Conservation (phyloP, 2,329 filamentous ascomycete species). For the Cladosporium oxysporum region DNA sequence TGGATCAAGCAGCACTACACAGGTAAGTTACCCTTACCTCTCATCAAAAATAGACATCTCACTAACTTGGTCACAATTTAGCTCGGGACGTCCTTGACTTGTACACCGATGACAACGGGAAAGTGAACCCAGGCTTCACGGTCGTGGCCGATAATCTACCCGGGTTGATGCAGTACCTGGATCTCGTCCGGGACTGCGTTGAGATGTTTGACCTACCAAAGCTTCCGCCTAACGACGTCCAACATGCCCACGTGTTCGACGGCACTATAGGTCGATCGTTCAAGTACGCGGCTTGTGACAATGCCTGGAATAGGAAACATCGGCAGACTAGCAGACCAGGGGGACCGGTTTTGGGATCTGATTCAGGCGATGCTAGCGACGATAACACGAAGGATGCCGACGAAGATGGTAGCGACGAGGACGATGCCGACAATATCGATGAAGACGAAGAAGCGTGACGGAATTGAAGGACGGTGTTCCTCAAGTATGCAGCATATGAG, state of each 20-base stretch:
- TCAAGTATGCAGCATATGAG: too few species aligned
- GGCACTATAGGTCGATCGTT: not conserved
- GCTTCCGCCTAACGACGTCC: slow-evolving; percentile 14
- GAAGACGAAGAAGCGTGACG: too few species aligned
- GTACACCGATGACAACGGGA: not conserved
- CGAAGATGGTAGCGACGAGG: too few species aligned
- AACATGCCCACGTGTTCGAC: not conserved
- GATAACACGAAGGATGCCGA: too few species aligned
- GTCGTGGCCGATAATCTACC: slow-evolving; percentile 21
- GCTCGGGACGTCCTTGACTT: not conserved
- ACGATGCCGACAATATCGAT: too few species aligned
- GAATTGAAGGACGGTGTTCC: too few species aligned
- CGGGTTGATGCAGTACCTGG: slow-evolving; percentile 20
- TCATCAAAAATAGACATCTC: not conserved
- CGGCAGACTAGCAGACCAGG: not conserved
- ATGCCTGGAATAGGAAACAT: not conserved
- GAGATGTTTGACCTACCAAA: not conserved
- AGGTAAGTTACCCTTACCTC: not conserved
- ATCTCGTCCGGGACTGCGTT: slow-evolving; percentile 20
- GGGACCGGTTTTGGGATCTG: too few species aligned
- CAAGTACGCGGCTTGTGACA: not conserved
- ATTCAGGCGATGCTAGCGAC: too few species aligned
- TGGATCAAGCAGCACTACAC: slow-evolving; percentile 22
- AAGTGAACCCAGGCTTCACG: slow-evolving; percentile 4
- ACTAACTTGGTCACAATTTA: not conserved